A percentile compares a stretch with the other conserved stretches of the same genome.
Conservation (phyloP, 768 basidiomycete genomes). For the Leucocoprinus leucothites region DNA sequence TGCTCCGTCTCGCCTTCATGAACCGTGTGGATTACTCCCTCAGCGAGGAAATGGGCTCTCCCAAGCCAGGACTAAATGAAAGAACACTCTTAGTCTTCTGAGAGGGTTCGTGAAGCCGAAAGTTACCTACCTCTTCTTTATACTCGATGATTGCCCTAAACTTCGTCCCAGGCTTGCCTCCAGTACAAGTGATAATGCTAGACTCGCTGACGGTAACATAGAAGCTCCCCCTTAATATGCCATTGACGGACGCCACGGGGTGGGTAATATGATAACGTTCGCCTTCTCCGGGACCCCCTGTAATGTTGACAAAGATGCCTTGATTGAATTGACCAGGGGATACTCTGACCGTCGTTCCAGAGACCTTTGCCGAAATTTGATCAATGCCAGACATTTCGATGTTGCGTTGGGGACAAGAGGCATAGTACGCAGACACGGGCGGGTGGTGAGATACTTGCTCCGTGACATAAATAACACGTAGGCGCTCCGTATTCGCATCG, state of each 20-base stretch:
- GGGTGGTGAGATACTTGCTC: slow-evolving; percentile 98
- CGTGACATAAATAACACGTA: slow-evolving; percentile 79
- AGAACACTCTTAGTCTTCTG: not conserved
- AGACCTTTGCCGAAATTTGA: slow-evolving; percentile 91
- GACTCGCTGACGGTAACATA: slow-evolving; percentile 86
- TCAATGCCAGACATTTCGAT: slow-evolving; percentile 80
- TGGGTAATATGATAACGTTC: slow-evolving; percentile 88
- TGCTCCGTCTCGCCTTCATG: slow-evolving; percentile 59
- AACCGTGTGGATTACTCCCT: slow-evolving; percentile 88
- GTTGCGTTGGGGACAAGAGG: slow-evolving; percentile 67
- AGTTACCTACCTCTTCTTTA: slow-evolving; percentile 81
- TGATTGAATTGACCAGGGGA: slow-evolving; percentile 81
- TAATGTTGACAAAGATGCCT: slow-evolving; percentile 82
- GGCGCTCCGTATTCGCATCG: slow-evolving; percentile 27
- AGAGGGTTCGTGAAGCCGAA: not conserved
- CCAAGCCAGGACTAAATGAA: slow-evolving; percentile 79
- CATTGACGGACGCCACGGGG: slow-evolving; percentile 87
- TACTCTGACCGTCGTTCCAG: slow-evolving; percentile 83
- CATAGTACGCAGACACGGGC: slow-evolving; percentile 85
- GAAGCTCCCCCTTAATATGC: slow-evolving; percentile 86
- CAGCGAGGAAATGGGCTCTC: slow-evolving; percentile 76
- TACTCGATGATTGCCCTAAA: slow-evolving; percentile 88
- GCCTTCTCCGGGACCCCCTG: slow-evolving; percentile 68
- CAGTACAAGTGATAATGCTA: slow-evolving; percentile 77
- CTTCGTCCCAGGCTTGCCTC: slow-evolving; percentile 56